These are phyloP conservation scores for Alternaria sp. DNA, from an alignment of 2,329 filamentous ascomycete genomes.

Conservation along the genomic window DNA sequence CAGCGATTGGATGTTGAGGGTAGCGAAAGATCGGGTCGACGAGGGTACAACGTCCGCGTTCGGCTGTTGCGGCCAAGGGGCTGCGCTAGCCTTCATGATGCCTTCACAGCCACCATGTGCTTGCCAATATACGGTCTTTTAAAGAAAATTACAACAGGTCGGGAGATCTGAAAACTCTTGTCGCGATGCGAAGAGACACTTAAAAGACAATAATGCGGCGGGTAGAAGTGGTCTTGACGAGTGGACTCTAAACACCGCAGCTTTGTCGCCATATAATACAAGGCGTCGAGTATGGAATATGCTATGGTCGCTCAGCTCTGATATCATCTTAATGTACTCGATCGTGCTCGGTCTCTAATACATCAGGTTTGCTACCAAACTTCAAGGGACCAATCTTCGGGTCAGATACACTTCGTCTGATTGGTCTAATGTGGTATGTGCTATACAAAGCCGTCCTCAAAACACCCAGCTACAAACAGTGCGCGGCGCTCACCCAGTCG, in stretches of 20 bases:
- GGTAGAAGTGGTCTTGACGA: neutral
- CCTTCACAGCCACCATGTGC: neutral
- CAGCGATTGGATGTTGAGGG: neutral
- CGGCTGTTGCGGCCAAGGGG: neutral
- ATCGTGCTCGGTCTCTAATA: neutral
- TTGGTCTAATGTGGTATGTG: neutral
- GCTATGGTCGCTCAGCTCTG: neutral
- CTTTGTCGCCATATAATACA: neutral
- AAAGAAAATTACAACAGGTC: neutral
- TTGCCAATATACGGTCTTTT: neutral
- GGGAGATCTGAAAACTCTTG: neutral
- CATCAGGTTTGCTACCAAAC: neutral
- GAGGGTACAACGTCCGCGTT: neutral
- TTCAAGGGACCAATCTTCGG: neutral
- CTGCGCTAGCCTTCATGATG: neutral
- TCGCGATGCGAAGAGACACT: neutral
- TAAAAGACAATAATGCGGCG: neutral
- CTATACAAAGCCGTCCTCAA: neutral
- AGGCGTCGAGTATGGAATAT: neutral
- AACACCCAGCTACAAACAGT: neutral
- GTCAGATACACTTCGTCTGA: neutral
- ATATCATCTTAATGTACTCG: neutral
- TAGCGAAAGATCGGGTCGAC: neutral
- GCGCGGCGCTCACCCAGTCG: neutral
- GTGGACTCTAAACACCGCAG: neutral